Conservation (phyloP, 1,284 basidiomycete species). For the Rhodotorula sp. region DNA sequence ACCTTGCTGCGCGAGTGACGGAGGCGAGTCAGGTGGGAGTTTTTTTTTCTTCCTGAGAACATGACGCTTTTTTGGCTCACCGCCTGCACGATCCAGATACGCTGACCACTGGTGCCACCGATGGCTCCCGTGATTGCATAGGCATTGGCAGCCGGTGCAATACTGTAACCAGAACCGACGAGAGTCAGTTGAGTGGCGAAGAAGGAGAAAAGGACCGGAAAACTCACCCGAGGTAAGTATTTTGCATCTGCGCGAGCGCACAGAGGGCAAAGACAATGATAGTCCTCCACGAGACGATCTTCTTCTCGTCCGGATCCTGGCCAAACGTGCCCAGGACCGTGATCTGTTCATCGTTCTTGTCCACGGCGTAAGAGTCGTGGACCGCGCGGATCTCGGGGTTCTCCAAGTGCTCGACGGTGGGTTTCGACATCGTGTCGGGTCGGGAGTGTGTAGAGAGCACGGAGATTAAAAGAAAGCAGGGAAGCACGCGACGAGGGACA, state of each 20-base stretch:
- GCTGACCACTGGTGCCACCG: constrained; percentile 5
- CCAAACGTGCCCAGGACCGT: constrained; percentile 20
- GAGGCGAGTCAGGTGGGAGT: not conserved
- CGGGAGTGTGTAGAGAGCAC: not conserved
- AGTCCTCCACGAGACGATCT: constrained; percentile 5
- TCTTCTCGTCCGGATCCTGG: constrained; percentile 19
- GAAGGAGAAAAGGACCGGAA: too few species aligned
- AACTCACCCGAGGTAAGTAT: constrained; percentile 11
- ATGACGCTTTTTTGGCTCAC: not conserved
- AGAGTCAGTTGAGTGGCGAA: not conserved
- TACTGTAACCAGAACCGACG: not conserved
- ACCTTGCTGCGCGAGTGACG: not conserved
- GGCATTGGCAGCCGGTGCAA: constrained; percentile 19
- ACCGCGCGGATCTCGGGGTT: not conserved
- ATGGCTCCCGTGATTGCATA: constrained; percentile 18
- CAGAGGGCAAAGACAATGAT: constrained; percentile 13
- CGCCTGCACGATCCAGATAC: constrained; percentile 29
- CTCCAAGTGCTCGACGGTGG: constrained; percentile 12
- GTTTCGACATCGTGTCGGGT: constrained; percentile 3
- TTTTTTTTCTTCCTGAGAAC: not conserved
- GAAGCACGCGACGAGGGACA: too few species aligned
- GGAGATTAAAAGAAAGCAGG: not conserved
- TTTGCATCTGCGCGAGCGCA: constrained; percentile 12
- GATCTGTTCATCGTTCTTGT: constrained; percentile 11
- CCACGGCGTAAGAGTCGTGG: constrained; percentile 17